phyloP scores from a whole-genome alignment of 2,329 filamentous ascomycete species.

The Verticillium albo-atrum region DNA sequence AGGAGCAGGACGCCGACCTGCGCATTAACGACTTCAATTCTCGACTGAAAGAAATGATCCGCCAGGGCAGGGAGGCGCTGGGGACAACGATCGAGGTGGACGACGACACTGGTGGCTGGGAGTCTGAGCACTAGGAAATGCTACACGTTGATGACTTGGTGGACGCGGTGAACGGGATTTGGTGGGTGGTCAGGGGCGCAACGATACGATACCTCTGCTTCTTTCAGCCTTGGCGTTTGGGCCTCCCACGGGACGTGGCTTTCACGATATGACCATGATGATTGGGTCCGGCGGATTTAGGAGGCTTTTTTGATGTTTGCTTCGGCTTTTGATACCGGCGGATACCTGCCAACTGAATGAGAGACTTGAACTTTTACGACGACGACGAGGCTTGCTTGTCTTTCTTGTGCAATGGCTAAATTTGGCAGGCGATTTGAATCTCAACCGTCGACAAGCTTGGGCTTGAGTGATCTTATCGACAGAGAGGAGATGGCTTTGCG shows the following conservation, averaged over 20 bases:
- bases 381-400: no score
- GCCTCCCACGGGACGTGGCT: neutral
- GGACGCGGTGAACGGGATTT: neutral
- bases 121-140: conserved; percentile 23
- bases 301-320: neutral
- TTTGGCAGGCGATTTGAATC: no score
- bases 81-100: conserved; percentile 68
- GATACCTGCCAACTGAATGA: neutral
- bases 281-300: neutral
- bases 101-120: conserved; percentile 34
- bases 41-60: conserved; percentile 79
- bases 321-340: neutral
- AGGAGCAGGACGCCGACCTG: conserved; percentile 74
- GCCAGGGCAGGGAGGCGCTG: conserved; percentile 81
- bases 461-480: no score
- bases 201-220: neutral
- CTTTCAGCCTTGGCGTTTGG: neutral
- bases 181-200: neutral
- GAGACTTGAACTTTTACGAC: neutral
- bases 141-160: neutral
- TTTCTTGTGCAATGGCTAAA: no score
- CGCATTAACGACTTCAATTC: conserved; percentile 76
- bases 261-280: neutral
- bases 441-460: no score
- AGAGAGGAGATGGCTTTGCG: no score